Conservation (phyloP, 345 rosid species). For the Pugionium cornutum region DNA sequence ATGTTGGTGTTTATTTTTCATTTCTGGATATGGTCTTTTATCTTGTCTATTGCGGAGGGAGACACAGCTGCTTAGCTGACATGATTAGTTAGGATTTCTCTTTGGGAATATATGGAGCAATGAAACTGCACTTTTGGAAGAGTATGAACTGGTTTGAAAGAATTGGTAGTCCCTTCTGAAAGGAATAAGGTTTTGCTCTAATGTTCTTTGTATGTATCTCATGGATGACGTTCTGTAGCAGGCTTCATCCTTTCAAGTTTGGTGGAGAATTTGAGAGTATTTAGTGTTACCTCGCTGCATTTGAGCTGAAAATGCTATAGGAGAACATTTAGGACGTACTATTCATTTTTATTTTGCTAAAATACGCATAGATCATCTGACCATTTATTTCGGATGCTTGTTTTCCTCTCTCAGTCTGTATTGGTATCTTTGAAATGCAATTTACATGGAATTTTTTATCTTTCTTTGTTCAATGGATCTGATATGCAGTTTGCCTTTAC, state of each 20-base stretch:
- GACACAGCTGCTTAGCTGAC: not conserved
- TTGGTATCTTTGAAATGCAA: not conserved
- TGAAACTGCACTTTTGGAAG: not conserved
- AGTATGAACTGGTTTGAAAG: not conserved
- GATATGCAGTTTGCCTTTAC: slow-evolving; percentile 21
- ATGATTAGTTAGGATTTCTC: not conserved
- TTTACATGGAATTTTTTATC: not conserved
- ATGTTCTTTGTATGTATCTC: slow-evolving; percentile 4
- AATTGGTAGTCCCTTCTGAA: slow-evolving; percentile 1
- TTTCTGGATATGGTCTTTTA: slow-evolving; percentile 4
- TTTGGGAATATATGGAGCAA: slow-evolving; percentile 1
- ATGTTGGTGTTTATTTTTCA: slow-evolving; percentile 12
- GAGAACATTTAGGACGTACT: slow-evolving; percentile 4
- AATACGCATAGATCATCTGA: not conserved
- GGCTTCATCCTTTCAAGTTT: slow-evolving; percentile 4
- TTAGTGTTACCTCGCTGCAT: not conserved
- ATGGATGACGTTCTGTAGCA: not conserved
- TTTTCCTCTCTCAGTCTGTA: not conserved
- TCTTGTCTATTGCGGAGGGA: slow-evolving; percentile 18
- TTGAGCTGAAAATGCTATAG: slow-evolving; percentile 5
- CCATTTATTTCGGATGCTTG: slow-evolving; percentile 4
- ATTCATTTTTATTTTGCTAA: not conserved
- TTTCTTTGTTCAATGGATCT: slow-evolving; percentile 11
- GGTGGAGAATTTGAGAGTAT: slow-evolving; percentile 13
- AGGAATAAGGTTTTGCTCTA: not conserved